phyloP scores from a whole-genome alignment of 305 asterid genomes.

The Lippia alba region DNA sequence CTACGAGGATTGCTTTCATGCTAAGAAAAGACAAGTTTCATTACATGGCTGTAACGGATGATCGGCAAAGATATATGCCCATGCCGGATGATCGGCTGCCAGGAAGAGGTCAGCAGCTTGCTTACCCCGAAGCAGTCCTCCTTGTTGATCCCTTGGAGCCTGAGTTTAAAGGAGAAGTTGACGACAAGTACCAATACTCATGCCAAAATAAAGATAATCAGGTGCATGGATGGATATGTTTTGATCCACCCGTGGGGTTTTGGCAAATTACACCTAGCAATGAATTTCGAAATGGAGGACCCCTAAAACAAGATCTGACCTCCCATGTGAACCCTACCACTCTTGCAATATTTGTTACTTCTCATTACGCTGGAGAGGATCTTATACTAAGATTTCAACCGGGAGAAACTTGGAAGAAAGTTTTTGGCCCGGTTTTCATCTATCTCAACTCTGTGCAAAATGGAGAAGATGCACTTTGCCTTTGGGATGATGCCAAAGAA shows the following conservation, averaged over 20 bases:
- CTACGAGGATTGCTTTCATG: slow-evolving; percentile 81
- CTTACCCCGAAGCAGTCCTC: slow-evolving; percentile 80
- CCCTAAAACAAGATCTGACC: slow-evolving; percentile 66
- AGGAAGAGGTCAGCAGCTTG: slow-evolving; percentile 61
- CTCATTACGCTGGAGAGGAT: slow-evolving; percentile 80
- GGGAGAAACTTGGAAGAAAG: too few relatives aligned
- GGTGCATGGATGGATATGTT: slow-evolving; percentile 77
- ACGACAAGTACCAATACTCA: slow-evolving; percentile 75
- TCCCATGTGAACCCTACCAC: slow-evolving; percentile 75
- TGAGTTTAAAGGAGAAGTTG: slow-evolving; percentile 83
- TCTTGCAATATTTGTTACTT: slow-evolving; percentile 65
- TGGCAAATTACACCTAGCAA: slow-evolving; percentile 78
- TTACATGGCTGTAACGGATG: slow-evolving; percentile 71
- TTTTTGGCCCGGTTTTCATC: too few relatives aligned
- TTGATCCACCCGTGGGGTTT: slow-evolving; percentile 75
- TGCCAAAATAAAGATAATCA: slow-evolving; percentile 59
- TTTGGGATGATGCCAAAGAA: slow-evolving; percentile 74
- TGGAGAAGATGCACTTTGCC: slow-evolving; percentile 46
- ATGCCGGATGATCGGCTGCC: slow-evolving; percentile 71
- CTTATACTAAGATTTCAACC: slow-evolving; percentile 64
- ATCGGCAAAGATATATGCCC: slow-evolving; percentile 73
- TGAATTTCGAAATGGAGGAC: slow-evolving; percentile 73
- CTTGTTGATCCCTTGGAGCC: slow-evolving; percentile 74
- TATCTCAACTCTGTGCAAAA: too few relatives aligned
- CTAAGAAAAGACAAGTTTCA: slow-evolving; percentile 76